Evolutionary conservation across 2,329 filamentous ascomycete genomes (phyloP), one percentile per base, ranked within the genome.

Genomic region (Colletotrichum orchidophilum): DNA sequence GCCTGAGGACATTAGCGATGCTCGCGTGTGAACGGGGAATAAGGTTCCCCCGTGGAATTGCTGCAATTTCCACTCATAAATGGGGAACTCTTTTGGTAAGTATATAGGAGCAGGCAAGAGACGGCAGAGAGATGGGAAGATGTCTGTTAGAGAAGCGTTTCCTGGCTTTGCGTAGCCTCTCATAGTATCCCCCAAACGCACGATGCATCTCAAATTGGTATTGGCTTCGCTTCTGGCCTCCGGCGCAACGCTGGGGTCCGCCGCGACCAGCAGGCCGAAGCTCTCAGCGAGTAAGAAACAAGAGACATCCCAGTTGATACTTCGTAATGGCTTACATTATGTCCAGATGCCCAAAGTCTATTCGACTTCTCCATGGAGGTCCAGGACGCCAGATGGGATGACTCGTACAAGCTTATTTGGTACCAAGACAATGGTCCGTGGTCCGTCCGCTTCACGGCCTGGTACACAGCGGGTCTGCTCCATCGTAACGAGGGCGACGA

Each of bases 381-480:
- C 3, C 75, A 77, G 26, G 83, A 85, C 63, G 75, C 76, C 2
- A 76, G 83, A 52, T 85, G 79, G 63, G 83, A 85, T 70, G 74
- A 78, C 8, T 80, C 78, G 2, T 85, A 85, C 73, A 81, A 83
- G 26, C 81, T 81, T 55, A 80, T 85, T 27, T 80, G 75, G 71
- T 85, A 84, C 61, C 77, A 78, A 12, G 81, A 84, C 57, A 82
- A 81, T 3, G 83, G 84, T 0, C 80, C 80, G 24, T 84, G 82
- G 80, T 83, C 79, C 3, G 76, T 80, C 39, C 78, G 83, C 11
- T 85, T 85, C 59, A 84, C 82, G 1, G 80, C 81, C 0, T 84
- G 82, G 82, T 83, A 84, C 58, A 74, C 81, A 3, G 75, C 81
- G 0, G 82, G 82, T 1, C 70, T 84, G 18, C 65, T 83, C 31